Evolutionary conservation across 345 rosid species (phyloP), one percentile per base, ranked within the genome.

Genomic region (Camelina neglecta): DNA sequence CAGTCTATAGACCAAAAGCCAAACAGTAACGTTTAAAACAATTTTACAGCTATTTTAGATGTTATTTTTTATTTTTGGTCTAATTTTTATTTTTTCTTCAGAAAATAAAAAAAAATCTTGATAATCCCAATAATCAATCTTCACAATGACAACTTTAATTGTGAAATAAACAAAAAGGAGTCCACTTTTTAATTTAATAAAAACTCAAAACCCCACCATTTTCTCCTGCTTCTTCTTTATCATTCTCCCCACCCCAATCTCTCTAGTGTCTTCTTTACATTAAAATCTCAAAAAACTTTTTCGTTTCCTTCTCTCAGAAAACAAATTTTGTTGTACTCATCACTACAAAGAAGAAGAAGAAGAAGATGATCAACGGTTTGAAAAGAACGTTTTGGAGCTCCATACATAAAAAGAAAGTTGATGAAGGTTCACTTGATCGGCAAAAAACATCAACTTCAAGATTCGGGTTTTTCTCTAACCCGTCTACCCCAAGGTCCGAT

Each of bases 321-420:
- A 31, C 16, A 0, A 35, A 35, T 8, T 6, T 35, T 35, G 38
- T 18, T 24, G 11, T 21, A 21, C 49, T 4, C 16, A 4, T 70
- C 67, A 64, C 47, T 20, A 70, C 65, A 10, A 61, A 20, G 48
- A 75, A 74, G 67, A 61, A 20, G 48, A 75, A 74, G 67, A 61
- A 20, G 48, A 75, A 74, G 67, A 90, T 93, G 98, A 95, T 93
- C 75, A 85, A 81, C 26, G 91, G 90, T 2, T 88, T 96, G 86
- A 88, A 87, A 82, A 85, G 88, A 80, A 91, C 97, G 39, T 93
- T 93, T 65, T 89, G 97, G 79, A 88, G 88, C 8, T 86, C 96
- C 7, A 75, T 86, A 56, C 86, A 89, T 35, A 93, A 82, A 77
- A 87, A 88, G 49, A 83, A 70, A 64, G 88, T 85, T 55, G 59